These are phyloP conservation scores for Aspergillus arachidicola DNA, from an alignment of 2,329 filamentous ascomycete genomes.

Conservation along the genomic window DNA sequence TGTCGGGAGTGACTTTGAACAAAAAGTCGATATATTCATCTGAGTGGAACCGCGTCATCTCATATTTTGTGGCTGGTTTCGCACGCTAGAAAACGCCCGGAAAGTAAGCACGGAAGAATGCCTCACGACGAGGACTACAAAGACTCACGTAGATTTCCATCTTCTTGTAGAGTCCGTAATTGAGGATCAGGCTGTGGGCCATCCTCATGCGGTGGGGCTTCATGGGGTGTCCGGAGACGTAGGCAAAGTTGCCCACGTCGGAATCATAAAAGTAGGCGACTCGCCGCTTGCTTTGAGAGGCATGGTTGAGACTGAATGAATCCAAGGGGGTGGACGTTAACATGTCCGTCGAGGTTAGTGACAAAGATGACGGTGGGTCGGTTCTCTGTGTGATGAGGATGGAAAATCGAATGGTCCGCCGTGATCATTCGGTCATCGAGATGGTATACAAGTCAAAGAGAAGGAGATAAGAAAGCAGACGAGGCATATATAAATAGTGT, in stretches of 20 bases:
- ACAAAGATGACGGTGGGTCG: neutral
- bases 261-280: constrained; percentile 99
- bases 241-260: constrained; percentile 97
- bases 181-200: constrained; percentile 68
- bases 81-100: constrained; percentile 60
- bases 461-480: neutral
- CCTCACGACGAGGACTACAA: neutral
- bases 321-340: neutral
- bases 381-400: neutral
- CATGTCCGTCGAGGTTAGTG: neutral
- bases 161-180: constrained; percentile 71
- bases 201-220: constrained; percentile 70
- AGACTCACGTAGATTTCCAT: constrained; percentile 68
- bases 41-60: constrained; percentile 74
- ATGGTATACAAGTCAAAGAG: neutral
- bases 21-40: constrained; percentile 75
- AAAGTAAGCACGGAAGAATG: constrained; percentile 18
- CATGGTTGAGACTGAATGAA: neutral
- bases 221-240: constrained; percentile 74
- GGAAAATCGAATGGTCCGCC: neutral
- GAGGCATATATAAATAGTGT: constrained; percentile 2
- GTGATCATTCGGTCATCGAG: neutral
- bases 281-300: constrained; percentile 60
- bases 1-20: constrained; percentile 92
- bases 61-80: constrained; percentile 72